Evolutionary conservation across 495 filamentous ascomycete genomes (phyloP).

Genomic region (Neohortaea acidophila): DNA sequence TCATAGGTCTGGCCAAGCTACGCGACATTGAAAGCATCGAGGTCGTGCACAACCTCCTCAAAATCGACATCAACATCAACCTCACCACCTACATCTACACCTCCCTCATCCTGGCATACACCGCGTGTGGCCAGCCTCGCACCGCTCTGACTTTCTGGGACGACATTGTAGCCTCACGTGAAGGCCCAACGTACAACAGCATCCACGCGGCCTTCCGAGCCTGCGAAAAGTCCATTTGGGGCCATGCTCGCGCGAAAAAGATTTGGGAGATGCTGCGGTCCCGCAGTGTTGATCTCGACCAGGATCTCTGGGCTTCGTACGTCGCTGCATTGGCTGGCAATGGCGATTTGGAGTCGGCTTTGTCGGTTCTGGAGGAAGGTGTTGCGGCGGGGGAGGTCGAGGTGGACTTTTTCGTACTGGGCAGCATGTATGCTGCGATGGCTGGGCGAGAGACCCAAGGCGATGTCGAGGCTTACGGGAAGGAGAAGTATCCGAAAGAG

Average conservation of each 20-base stretch:
- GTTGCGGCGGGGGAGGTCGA: conserved; percentile 46
- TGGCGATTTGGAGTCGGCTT: conserved; percentile 48
- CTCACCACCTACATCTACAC: conserved; percentile 63
- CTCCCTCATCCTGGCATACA: conserved; percentile 73
- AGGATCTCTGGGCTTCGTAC: conserved; percentile 56
- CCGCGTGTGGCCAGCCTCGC: conserved; percentile 44
- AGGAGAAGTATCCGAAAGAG: conserved; percentile 44
- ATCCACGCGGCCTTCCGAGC: conserved; percentile 63
- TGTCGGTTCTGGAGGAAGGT: conserved; percentile 41
- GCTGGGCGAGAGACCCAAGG: conserved; percentile 43
- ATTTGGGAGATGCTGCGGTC: conserved; percentile 53
- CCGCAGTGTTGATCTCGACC: conserved; percentile 62
- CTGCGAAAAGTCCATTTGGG: conserved; percentile 48
- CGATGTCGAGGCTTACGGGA: conserved; percentile 58
- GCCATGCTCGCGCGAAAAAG: conserved; percentile 48
- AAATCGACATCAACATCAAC: conserved; percentile 68
- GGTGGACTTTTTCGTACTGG: conserved; percentile 54
- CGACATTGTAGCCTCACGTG: conserved; percentile 56
- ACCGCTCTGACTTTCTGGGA: conserved; percentile 65
- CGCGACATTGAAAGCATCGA: conserved; percentile 47
- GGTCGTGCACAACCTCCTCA: conserved; percentile 77
- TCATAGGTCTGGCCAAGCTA: conserved; percentile 53
- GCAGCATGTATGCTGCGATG: conserved; percentile 56
- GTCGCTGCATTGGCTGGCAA: conserved; percentile 58
- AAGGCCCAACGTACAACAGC: conserved; percentile 68